Evolutionary conservation across 1,139 yeast species (phyloP).

Genomic region (Casaregolazyma lundiana): DNA sequence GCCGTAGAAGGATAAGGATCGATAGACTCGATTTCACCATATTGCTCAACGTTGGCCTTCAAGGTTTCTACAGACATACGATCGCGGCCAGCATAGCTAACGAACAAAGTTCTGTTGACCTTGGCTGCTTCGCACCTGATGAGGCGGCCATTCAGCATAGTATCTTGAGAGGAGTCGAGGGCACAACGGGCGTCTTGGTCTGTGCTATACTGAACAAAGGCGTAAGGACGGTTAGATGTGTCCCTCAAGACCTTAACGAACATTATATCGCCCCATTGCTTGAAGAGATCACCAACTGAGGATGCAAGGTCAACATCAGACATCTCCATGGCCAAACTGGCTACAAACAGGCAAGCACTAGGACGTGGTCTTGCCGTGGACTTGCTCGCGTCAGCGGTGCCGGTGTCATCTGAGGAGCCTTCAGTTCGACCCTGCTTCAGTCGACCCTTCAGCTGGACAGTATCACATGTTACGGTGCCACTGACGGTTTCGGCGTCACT

Average conservation of each 20-base stretch:
- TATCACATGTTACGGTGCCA: background rate
- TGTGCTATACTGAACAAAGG: conserved; percentile 79
- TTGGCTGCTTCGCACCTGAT: conserved; percentile 88
- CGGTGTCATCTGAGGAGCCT: background rate
- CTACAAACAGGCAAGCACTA: conserved; percentile 85
- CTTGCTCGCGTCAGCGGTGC: background rate
- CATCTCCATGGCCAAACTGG: conserved; percentile 56
- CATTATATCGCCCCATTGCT: conserved; percentile 60
- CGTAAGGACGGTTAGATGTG: conserved; percentile 80
- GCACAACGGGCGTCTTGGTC: conserved; percentile 72
- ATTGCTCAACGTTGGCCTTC: conserved; percentile 41
- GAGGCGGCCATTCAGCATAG: conserved; percentile 64
- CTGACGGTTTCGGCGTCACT: conserved; percentile 1
- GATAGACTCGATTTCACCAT: conserved; percentile 73
- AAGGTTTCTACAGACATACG: conserved; percentile 33
- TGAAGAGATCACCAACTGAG: conserved; percentile 62
- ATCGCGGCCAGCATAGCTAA: conserved; percentile 17
- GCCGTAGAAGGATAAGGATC: conserved; percentile 28
- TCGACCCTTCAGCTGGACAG: conserved; percentile 1
- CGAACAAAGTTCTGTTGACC: conserved; percentile 77
- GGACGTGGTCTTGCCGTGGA: conserved; percentile 36
- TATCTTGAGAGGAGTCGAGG: conserved; percentile 61
- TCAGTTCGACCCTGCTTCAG: background rate
- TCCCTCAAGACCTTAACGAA: conserved; percentile 86
- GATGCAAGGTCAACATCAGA: conserved; percentile 66